Evolutionary conservation across 2,329 filamentous ascomycete genomes (phyloP).

Genomic region (Furcasterigmium sp.): DNA sequence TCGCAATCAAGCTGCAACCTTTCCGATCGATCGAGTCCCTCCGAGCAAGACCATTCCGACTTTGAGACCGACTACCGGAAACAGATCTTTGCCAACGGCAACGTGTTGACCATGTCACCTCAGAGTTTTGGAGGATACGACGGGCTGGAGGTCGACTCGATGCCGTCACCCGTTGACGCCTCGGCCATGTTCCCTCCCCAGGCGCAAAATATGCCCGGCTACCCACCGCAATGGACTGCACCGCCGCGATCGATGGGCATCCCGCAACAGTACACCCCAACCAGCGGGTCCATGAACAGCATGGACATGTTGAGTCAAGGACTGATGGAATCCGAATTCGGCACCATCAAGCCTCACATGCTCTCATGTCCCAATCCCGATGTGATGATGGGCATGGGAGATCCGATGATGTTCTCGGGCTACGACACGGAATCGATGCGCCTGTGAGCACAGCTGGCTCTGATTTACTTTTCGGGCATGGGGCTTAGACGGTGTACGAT

Average conservation of each 20-base stretch:
- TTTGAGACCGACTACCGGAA: constrained; percentile 50
- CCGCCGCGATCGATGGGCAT: constrained; percentile 26
- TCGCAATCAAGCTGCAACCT: constrained; percentile 24
- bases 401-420: constrained; percentile 54
- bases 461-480: neutral
- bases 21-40: constrained; percentile 47
- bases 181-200: constrained; percentile 27
- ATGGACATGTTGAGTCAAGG: constrained; percentile 44
- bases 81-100: constrained; percentile 36
- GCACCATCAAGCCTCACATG: constrained; percentile 50
- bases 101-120: constrained; percentile 45
- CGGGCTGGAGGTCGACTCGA: constrained; percentile 36
- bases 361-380: constrained; percentile 47
- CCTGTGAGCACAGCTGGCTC: constrained; percentile 21
- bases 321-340: constrained; percentile 46
- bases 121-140: constrained; percentile 41
- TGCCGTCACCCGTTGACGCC: constrained; percentile 27
- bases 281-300: constrained; percentile 18
- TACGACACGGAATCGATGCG: constrained; percentile 41
- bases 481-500: neutral
- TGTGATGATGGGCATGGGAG: constrained; percentile 51
- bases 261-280: constrained; percentile 34
- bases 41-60: constrained; percentile 50
- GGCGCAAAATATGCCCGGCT: constrained; percentile 22
- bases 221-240: constrained; percentile 14